These are phyloP conservation scores for Artemisia annua DNA, from an alignment of 129 eudicot species.

Conservation along the genomic window DNA sequence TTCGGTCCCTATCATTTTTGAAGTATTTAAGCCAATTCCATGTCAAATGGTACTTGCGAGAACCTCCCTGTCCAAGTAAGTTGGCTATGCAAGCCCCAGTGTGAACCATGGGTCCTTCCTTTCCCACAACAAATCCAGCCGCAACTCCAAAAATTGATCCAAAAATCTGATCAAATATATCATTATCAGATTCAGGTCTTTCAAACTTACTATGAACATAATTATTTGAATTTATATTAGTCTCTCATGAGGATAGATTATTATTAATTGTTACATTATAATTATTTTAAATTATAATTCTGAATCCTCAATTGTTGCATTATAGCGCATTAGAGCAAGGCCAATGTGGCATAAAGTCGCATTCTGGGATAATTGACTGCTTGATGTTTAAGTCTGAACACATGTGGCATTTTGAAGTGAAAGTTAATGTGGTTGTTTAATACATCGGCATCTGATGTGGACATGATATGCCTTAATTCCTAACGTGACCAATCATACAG, in stretches of 20 bases:
- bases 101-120: constrained; percentile 99
- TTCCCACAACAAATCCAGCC: constrained; percentile 98
- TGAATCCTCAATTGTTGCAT: neutral
- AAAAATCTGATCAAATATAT: constrained; percentile 54
- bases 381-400: constrained; percentile 11
- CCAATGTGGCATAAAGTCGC: constrained; percentile 2
- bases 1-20: constrained; percentile 92
- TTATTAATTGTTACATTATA: neutral
- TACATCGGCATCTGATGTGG: neutral
- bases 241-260: neutral
- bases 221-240: neutral
- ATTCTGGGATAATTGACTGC: neutral
- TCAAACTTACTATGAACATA: neutral
- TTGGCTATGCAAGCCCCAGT: constrained; percentile 98
- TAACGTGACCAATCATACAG: neutral
- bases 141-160: constrained; percentile 95
- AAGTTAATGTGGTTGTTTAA: neutral
- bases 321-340: constrained; percentile 5
- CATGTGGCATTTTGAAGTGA: constrained; percentile 12
- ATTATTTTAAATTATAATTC: neutral
- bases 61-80: constrained; percentile 98
- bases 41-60: constrained; percentile 88
- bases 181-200: constrained; percentile 5
- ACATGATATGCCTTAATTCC: neutral
- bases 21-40: constrained; percentile 95